Percentiles rank a stretch among this genome's conserved stretches.
Conservation (phyloP, 192 early-diverging fungal genomes). For the Umbelopsis vinacea region DNA sequence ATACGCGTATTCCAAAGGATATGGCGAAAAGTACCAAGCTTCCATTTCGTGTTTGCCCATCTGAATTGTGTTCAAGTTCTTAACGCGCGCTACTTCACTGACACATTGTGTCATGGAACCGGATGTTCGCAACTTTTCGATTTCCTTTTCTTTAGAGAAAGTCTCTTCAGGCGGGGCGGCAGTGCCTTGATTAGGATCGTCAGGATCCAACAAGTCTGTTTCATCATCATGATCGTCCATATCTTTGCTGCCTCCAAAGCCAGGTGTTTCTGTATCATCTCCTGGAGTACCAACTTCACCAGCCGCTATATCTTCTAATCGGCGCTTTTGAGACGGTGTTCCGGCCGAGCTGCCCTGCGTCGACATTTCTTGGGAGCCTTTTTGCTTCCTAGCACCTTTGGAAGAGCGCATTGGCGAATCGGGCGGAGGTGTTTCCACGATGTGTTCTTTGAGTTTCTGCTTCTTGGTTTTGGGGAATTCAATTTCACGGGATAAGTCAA, state of each 20-base stretch:
- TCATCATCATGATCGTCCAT: constrained; percentile 35
- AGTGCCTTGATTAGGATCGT: constrained; percentile 21
- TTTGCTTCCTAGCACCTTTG: constrained; percentile 2
- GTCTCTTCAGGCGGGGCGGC: constrained; percentile 17
- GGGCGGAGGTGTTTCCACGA: constrained; percentile 43
- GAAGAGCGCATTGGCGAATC: constrained; percentile 37
- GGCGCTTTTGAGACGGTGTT: constrained; percentile 12
- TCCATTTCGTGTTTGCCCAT: constrained; percentile 93
- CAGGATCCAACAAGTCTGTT: constrained; percentile 17
- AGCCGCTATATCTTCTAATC: not conserved
- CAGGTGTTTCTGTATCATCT: constrained; percentile 1
- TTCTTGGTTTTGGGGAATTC: constrained; percentile 74
- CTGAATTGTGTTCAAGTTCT: constrained; percentile 92
- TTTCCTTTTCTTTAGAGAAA: constrained; percentile 95
- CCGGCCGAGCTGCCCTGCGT: not conserved
- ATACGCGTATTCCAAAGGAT: constrained; percentile 86
- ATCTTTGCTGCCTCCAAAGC: not conserved
- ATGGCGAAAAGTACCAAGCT: constrained; percentile 99
- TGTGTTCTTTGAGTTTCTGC: constrained; percentile 39
- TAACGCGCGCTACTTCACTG: constrained; percentile 92
- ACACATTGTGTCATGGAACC: constrained; percentile 98
- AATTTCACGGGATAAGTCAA: constrained; percentile 70
- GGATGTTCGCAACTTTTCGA: constrained; percentile 89
- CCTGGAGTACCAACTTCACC: not conserved
- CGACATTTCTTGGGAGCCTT: not conserved